A percentile compares a stretch with the other conserved stretches of the same genome.
Conservation (phyloP, 805 yeast genomes). For the Martiniozyma abietophila region DNA sequence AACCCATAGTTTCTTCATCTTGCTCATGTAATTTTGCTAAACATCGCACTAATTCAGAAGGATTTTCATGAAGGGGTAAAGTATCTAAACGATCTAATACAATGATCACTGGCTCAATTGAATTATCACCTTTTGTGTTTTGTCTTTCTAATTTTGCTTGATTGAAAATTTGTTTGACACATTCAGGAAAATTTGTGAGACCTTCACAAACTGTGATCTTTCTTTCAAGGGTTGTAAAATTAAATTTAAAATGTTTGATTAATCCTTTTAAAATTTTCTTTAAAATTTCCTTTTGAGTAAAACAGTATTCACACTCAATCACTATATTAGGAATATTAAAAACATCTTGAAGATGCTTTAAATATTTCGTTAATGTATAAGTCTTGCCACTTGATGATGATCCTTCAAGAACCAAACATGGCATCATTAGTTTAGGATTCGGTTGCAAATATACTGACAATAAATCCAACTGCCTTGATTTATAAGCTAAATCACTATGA, state of each 20-base stretch:
- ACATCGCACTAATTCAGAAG: slow-evolving; percentile 31
- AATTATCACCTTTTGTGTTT: neutral
- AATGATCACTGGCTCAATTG: slow-evolving; percentile 30
- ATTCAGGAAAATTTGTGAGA: slow-evolving; percentile 31
- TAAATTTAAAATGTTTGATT: slow-evolving; percentile 7
- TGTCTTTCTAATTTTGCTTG: too few relatives aligned
- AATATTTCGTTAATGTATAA: slow-evolving; percentile 26
- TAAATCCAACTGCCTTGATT: slow-evolving; percentile 29
- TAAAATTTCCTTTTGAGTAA: slow-evolving; percentile 32
- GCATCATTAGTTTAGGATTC: slow-evolving; percentile 23
- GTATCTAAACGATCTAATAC: slow-evolving; percentile 39
- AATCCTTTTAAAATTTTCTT: slow-evolving; percentile 29
- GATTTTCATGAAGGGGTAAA: slow-evolving; percentile 25
- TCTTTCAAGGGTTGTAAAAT: slow-evolving; percentile 5
- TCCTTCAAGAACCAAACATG: slow-evolving; percentile 38
- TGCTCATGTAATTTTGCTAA: slow-evolving; percentile 37
- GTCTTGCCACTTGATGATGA: slow-evolving; percentile 42
- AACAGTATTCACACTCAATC: slow-evolving; percentile 37
- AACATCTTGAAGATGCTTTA: slow-evolving; percentile 17
- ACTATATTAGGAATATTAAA: slow-evolving; percentile 22
- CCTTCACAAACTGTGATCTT: slow-evolving; percentile 28
- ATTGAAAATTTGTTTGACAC: slow-evolving; percentile 34
- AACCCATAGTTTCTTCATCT: slow-evolving; percentile 20
- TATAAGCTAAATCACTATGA: slow-evolving; percentile 13
- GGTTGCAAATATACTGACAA: slow-evolving; percentile 29